Evolutionary conservation across 2,329 filamentous ascomycete genomes (phyloP).

Genomic region (Aaosphaeria arxii): DNA sequence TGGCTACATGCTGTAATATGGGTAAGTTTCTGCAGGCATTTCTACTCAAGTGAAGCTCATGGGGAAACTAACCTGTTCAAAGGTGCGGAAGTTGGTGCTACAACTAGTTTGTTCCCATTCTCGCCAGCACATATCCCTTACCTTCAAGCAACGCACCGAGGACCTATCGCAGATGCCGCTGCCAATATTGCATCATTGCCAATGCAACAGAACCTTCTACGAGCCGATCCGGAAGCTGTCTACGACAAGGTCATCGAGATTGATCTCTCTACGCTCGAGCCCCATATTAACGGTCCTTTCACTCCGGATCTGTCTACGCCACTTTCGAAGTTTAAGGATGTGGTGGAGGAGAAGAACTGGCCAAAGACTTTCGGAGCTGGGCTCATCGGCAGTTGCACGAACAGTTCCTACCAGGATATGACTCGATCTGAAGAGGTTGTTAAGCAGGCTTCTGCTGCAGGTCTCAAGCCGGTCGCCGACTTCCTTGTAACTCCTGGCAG

Average conservation of each 20-base stretch:
- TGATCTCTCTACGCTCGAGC: slow-evolving; percentile 84
- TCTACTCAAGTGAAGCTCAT: slow-evolving; percentile 3
- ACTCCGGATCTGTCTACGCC: slow-evolving; percentile 94
- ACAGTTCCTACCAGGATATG: slow-evolving; percentile 99
- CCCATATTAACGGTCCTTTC: slow-evolving; percentile 95
- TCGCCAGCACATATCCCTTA: slow-evolving; percentile 81
- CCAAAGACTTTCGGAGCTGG: slow-evolving; percentile 87
- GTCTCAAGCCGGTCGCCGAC: slow-evolving; percentile 81
- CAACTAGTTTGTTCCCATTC: slow-evolving; percentile 92
- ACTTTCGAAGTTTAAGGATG: slow-evolving; percentile 82
- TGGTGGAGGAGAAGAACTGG: slow-evolving; percentile 83
- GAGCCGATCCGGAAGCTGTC: slow-evolving; percentile 74
- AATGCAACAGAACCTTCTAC: slow-evolving; percentile 63
- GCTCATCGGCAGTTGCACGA: slow-evolving; percentile 96
- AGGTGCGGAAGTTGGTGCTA: slow-evolving; percentile 88
- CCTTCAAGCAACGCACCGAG: slow-evolving; percentile 77
- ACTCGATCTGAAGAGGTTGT: slow-evolving; percentile 89
- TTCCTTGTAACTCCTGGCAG: slow-evolving; percentile 97
- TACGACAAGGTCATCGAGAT: slow-evolving; percentile 93
- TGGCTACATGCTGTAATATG: slow-evolving; percentile 57
- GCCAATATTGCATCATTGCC: slow-evolving; percentile 58
- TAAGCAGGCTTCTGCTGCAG: slow-evolving; percentile 85
- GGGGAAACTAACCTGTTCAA: not conserved
- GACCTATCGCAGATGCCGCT: slow-evolving; percentile 66
- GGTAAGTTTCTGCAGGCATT: not conserved